Percentiles rank a stretch among this genome's conserved stretches.
These are phyloP conservation scores for Pharnaceum exiguum DNA, from an alignment of 148 eudicot species.

Conservation along the genomic window DNA sequence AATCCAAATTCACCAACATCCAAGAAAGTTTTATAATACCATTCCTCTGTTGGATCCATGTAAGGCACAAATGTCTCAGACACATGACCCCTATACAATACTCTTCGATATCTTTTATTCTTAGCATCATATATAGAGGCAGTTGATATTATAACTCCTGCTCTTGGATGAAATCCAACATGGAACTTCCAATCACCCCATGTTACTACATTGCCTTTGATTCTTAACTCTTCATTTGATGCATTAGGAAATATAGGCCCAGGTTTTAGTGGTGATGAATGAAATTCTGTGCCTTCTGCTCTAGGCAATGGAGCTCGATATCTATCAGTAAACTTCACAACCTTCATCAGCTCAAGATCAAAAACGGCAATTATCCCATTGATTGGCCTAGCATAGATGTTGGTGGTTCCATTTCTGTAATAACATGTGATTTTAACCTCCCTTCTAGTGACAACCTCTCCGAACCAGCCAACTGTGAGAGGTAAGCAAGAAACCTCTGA, in stretches of 20 bases:
- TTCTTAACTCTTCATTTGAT: slow-evolving; percentile 18
- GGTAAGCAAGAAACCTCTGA: slow-evolving; percentile 82
- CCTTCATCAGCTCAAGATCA: slow-evolving; percentile 44
- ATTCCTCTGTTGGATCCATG: slow-evolving; percentile 76
- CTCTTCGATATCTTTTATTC: slow-evolving; percentile 31
- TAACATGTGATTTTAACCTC: slow-evolving; percentile 53
- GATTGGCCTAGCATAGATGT: slow-evolving; percentile 70
- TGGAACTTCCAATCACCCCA: slow-evolving; percentile 88
- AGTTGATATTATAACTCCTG: slow-evolving; percentile 70
- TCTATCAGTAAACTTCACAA: slow-evolving; percentile 35
- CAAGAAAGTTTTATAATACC: slow-evolving; percentile 79
- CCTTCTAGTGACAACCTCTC: slow-evolving; percentile 46
- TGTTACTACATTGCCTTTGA: slow-evolving; percentile 38
- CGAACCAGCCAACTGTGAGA: slow-evolving; percentile 70
- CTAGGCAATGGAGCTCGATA: slow-evolving; percentile 44
- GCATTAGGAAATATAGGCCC: slow-evolving; percentile 26
- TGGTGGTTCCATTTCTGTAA: slow-evolving; percentile 61
- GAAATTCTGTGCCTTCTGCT: slow-evolving; percentile 57
- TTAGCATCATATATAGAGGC: slow-evolving; percentile 49
- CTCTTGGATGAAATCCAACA: slow-evolving; percentile 57
- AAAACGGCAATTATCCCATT: slow-evolving; percentile 52
- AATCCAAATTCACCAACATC: slow-evolving; percentile 86
- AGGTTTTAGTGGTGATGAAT: slow-evolving; percentile 19
- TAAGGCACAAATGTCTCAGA: slow-evolving; percentile 90
- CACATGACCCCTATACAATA: slow-evolving; percentile 76